Conservation (phyloP, 1,284 basidiomycete genomes). For the Coriolopsis trogii region DNA sequence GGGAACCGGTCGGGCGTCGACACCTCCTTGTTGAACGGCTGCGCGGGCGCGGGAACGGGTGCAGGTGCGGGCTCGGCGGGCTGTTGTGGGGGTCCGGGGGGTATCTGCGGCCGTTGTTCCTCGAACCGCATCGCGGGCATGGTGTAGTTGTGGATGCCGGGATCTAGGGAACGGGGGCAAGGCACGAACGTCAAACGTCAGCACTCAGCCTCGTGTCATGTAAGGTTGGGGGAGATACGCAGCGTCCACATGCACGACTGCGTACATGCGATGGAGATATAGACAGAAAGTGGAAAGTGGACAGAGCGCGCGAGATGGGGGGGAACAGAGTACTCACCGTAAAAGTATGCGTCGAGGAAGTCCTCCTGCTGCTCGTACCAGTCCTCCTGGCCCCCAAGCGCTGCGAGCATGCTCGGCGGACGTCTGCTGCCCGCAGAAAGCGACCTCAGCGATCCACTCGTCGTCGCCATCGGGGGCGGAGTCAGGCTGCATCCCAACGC, state of each 20-base stretch:
- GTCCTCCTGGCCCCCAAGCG: constrained; percentile 35
- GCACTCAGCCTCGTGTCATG: too few relatives aligned
- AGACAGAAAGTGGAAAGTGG: not conserved
- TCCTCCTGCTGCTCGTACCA: constrained; percentile 49
- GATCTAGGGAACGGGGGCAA: constrained; percentile 24
- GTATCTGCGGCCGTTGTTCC: constrained; percentile 17
- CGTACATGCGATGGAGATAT: too few relatives aligned
- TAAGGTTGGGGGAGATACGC: too few relatives aligned
- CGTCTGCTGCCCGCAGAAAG: constrained; percentile 34
- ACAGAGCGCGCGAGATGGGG: not conserved
- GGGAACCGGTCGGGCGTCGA: constrained; percentile 35
- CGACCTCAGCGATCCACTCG: constrained; percentile 22
- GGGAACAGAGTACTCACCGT: constrained; percentile 43
- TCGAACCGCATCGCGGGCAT: constrained; percentile 11
- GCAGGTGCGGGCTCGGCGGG: too few relatives aligned
- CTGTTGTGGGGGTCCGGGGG: constrained; percentile 13
- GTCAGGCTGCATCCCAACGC: constrained; percentile 44
- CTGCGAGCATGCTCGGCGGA: constrained; percentile 26
- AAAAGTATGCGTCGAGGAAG: constrained; percentile 49
- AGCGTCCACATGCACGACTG: not conserved
- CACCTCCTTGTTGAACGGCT: constrained; percentile 14
- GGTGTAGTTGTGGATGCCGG: constrained; percentile 24
- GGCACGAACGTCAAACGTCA: constrained; percentile 13
- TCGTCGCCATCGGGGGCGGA: too few relatives aligned
- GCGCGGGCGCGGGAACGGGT: not conserved